Percentiles rank a stretch among this genome's conserved stretches.
These are phyloP conservation scores for Pyrenopolyporus hunteri DNA, from an alignment of 495 filamentous ascomycete species.

Conservation along the genomic window DNA sequence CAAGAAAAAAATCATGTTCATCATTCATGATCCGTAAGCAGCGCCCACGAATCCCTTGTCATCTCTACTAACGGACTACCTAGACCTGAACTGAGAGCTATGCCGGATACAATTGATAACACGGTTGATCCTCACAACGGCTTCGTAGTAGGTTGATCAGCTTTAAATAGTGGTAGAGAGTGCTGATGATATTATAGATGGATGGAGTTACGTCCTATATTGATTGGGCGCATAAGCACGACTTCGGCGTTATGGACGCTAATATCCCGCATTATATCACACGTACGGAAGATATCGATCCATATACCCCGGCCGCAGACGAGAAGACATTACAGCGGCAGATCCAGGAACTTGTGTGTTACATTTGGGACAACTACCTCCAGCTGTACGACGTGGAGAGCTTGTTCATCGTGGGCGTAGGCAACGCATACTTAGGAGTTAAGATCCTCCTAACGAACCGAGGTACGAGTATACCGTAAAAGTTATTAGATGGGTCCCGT, in stretches of 20 bases:
- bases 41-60: not conserved
- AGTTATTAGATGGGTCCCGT: not conserved
- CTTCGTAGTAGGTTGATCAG: slow-evolving; percentile 71
- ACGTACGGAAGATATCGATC: slow-evolving; percentile 49
- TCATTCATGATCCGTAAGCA: slow-evolving; percentile 83
- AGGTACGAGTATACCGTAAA: slow-evolving; percentile 51
- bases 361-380: slow-evolving; percentile 97
- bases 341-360: slow-evolving; percentile 77
- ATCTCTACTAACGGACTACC: slow-evolving; percentile 30
- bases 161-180: not conserved
- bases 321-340: slow-evolving; percentile 55
- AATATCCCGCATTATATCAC: slow-evolving; percentile 82
- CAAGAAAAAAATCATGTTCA: slow-evolving; percentile 65
- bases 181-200: slow-evolving; percentile 58
- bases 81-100: slow-evolving; percentile 73
- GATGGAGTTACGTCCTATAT: slow-evolving; percentile 80
- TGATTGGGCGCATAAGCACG: slow-evolving; percentile 75
- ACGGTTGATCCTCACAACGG: slow-evolving; percentile 80
- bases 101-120: slow-evolving; percentile 70
- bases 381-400: slow-evolving; percentile 73
- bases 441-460: slow-evolving; percentile 71
- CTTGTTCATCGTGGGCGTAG: slow-evolving; percentile 84
- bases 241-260: slow-evolving; percentile 83
- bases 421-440: slow-evolving; percentile 72
- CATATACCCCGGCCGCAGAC: slow-evolving; percentile 43